Conservation (phyloP, 1,139 yeast genomes). For the Zygosaccharomyces pseudobailii region DNA sequence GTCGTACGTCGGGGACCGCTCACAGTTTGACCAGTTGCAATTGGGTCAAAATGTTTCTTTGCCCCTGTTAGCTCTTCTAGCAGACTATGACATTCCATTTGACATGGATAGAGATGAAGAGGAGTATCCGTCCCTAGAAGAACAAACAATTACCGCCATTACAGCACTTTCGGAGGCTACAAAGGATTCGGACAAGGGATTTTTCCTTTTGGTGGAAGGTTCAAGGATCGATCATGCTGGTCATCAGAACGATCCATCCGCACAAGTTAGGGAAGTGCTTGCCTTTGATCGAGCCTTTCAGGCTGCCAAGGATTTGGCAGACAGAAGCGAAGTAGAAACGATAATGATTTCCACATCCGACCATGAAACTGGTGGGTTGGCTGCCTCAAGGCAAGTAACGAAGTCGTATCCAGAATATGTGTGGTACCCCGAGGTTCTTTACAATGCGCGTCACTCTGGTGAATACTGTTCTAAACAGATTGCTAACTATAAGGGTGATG, state of each 20-base stretch:
- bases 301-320: constrained; percentile 63
- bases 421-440: constrained; percentile 73
- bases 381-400: constrained; percentile 67
- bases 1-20: constrained; percentile 57
- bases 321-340: constrained; percentile 62
- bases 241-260: constrained; percentile 83
- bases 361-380: constrained; percentile 89
- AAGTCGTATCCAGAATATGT: constrained; percentile 57
- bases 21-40: constrained; percentile 50
- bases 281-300: constrained; percentile 73
- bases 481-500: constrained; percentile 32
- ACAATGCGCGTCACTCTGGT: constrained; percentile 65
- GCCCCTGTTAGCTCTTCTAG: constrained; percentile 70
- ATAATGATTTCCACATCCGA: constrained; percentile 75
- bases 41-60: constrained; percentile 56
- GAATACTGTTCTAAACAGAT: constrained; percentile 51
- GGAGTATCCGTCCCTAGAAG: constrained; percentile 67
- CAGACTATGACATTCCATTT: constrained; percentile 70
- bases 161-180: constrained; percentile 61
- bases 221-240: constrained; percentile 92
- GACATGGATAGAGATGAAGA: constrained; percentile 63
- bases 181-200: constrained; percentile 65
- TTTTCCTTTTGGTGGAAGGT: constrained; percentile 78
- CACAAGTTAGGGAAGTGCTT: constrained; percentile 72
- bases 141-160: constrained; percentile 66